These are phyloP conservation scores for Trametes versicolor DNA, from an alignment of 1,284 basidiomycete genomes.

Conservation along the genomic window DNA sequence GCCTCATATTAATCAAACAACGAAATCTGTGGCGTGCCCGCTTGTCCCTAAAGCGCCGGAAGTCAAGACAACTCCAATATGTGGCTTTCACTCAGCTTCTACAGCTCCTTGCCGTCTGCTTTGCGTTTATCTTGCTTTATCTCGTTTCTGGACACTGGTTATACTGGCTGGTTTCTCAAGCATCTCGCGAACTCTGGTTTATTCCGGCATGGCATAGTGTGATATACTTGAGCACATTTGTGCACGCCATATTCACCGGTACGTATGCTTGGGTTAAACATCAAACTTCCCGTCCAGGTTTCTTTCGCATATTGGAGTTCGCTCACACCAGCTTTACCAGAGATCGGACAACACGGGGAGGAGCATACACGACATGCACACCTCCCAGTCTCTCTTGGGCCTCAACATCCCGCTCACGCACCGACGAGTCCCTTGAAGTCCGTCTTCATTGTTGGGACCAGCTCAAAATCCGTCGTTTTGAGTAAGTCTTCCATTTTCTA, in stretches of 20 bases:
- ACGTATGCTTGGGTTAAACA: not conserved
- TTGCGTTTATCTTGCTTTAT: not conserved
- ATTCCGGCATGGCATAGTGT: not conserved
- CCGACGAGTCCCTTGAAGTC: no score
- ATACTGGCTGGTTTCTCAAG: not conserved
- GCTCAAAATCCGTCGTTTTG: not conserved
- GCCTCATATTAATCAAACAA: not conserved
- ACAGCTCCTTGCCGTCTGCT: not conserved
- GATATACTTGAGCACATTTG: not conserved
- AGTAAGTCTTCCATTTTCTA: no score
- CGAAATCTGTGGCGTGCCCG: not conserved
- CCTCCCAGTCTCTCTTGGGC: no score
- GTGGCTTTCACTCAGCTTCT: not conserved
- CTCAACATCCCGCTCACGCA: no score
- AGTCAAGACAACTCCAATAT: not conserved
- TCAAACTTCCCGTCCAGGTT: no score
- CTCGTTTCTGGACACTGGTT: not conserved
- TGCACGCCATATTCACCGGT: not conserved
- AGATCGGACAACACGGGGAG: no score
- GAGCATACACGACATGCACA: no score
- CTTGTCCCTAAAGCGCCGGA: not conserved
- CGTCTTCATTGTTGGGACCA: not conserved
- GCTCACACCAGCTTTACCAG: no score
- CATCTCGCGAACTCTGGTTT: not conserved
- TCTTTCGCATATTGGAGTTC: no score